Conservation (phyloP, 2,329 filamentous ascomycete species). For the Dactylellina sp. region DNA sequence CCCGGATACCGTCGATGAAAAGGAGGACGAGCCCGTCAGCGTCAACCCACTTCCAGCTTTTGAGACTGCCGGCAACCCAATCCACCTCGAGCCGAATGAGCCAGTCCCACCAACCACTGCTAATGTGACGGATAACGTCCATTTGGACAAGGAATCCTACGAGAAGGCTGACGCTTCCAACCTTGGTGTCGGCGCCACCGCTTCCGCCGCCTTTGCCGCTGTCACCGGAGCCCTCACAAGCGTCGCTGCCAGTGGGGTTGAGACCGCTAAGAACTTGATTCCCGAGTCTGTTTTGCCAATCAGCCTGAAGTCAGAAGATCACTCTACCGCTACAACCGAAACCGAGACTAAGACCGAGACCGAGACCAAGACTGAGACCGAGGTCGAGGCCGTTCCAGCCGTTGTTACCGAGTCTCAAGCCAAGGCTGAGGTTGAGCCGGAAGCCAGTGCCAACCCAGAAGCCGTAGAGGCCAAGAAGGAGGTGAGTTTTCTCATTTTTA, state of each 20-base stretch:
- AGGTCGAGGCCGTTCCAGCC: constrained; percentile 66
- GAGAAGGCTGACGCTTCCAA: constrained; percentile 77
- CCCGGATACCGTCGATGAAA: constrained; percentile 67
- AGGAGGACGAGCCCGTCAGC: constrained; percentile 67
- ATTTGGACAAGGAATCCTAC: constrained; percentile 86
- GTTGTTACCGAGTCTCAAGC: constrained; percentile 64
- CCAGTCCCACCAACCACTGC: constrained; percentile 76
- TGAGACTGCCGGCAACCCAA: constrained; percentile 78
- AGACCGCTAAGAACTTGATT: constrained; percentile 74
- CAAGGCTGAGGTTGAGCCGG: constrained; percentile 71
- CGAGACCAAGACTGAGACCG: constrained; percentile 68
- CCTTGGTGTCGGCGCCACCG: constrained; percentile 64
- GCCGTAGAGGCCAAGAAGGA: constrained; percentile 76
- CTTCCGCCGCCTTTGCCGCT: constrained; percentile 38
- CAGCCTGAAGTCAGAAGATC: constrained; percentile 60
- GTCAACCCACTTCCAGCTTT: constrained; percentile 74
- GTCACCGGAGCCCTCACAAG: constrained; percentile 35
- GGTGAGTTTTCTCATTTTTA: constrained; percentile 24
- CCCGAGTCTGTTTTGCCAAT: constrained; percentile 86
- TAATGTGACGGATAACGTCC: constrained; percentile 76
- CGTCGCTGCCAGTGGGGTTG: constrained; percentile 62
- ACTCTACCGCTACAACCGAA: constrained; percentile 63
- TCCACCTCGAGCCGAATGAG: constrained; percentile 82
- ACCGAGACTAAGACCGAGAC: constrained; percentile 65
- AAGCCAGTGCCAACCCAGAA: constrained; percentile 74